phyloP scores from a whole-genome alignment of 2,329 filamentous ascomycete genomes.

The Fusarium incarnatum region DNA sequence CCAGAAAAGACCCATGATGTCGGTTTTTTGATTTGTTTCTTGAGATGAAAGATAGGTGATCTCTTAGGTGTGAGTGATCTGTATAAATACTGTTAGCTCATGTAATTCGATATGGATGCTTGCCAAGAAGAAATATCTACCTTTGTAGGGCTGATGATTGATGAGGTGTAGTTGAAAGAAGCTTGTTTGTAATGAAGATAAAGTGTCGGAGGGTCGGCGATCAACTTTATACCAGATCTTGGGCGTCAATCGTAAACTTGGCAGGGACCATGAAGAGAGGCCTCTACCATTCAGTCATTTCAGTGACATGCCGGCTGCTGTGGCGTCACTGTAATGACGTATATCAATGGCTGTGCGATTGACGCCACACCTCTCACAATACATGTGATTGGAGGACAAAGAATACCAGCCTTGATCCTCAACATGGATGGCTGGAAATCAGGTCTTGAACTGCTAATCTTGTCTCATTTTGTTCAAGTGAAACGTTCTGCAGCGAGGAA shows the following conservation, averaged over 20 bases:
- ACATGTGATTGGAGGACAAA: slow-evolving; percentile 1
- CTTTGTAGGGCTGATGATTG: slow-evolving; percentile 1
- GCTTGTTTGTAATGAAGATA: slow-evolving; percentile 36
- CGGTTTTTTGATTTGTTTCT: neutral
- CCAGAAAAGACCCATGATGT: slow-evolving; percentile 61
- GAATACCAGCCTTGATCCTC: neutral
- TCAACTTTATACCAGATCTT: slow-evolving; percentile 39
- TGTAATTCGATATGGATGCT: neutral
- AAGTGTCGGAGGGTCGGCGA: slow-evolving; percentile 38
- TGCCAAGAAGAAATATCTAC: neutral
- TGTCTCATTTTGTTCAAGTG: slow-evolving; percentile 15
- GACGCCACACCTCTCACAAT: slow-evolving; percentile 15
- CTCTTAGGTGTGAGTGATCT: slow-evolving; percentile 10
- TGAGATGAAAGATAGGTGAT: neutral
- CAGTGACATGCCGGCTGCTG: slow-evolving; percentile 21
- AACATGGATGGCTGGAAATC: slow-evolving; percentile 14
- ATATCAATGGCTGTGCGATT: slow-evolving; percentile 38
- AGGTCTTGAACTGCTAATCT: slow-evolving; percentile 14
- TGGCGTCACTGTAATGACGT: slow-evolving; percentile 37
- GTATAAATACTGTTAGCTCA: slow-evolving; percentile 4
- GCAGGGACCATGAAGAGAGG: slow-evolving; percentile 38
- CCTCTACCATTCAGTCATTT: slow-evolving; percentile 24
- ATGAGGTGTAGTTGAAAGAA: slow-evolving; percentile 40
- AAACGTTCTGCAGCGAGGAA: slow-evolving; percentile 10
- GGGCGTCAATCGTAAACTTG: slow-evolving; percentile 36